Evolutionary conservation across 1,284 basidiomycete genomes (phyloP).

Genomic region (Chalciporus sp.): DNA sequence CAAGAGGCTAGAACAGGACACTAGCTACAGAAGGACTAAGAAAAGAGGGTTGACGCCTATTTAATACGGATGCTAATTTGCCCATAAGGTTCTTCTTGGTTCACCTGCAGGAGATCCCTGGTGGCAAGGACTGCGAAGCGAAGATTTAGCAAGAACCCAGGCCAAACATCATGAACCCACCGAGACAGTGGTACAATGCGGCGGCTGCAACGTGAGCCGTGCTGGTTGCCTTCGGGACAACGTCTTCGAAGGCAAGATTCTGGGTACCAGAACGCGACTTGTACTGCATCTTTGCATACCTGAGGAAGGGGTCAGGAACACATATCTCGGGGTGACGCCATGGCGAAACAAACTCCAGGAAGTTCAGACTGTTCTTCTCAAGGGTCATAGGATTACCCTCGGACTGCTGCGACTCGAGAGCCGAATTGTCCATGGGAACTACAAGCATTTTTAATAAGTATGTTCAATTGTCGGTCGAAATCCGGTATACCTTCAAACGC

Average conservation of each 20-base stretch:
- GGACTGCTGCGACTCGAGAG: constrained; percentile 51
- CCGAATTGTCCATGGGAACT: constrained; percentile 39
- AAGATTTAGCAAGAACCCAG: background rate
- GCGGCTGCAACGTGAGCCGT: constrained; percentile 75
- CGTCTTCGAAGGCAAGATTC: constrained; percentile 60
- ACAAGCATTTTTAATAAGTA: constrained; percentile 6
- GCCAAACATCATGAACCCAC: constrained; percentile 42
- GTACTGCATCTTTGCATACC: constrained; percentile 77
- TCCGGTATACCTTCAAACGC: constrained; percentile 55
- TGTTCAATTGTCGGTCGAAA: background rate
- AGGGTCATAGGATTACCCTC: constrained; percentile 58
- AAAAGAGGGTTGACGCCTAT: constrained; percentile 22
- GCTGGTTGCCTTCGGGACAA: constrained; percentile 65
- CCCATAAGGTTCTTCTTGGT: constrained; percentile 58
- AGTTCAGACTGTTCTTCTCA: constrained; percentile 76
- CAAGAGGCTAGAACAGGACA: no score
- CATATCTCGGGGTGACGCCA: background rate
- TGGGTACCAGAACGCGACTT: constrained; percentile 52
- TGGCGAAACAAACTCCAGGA: constrained; percentile 60
- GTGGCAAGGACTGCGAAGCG: constrained; percentile 58
- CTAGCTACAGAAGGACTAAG: no score
- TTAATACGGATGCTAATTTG: constrained; percentile 38
- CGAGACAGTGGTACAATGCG: constrained; percentile 80
- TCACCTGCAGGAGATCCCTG: constrained; percentile 58
- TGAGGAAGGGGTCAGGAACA: constrained; percentile 30